Evolutionary conservation across 2,329 filamentous ascomycete genomes (phyloP).

Genomic region (Cordyceps javanica): DNA sequence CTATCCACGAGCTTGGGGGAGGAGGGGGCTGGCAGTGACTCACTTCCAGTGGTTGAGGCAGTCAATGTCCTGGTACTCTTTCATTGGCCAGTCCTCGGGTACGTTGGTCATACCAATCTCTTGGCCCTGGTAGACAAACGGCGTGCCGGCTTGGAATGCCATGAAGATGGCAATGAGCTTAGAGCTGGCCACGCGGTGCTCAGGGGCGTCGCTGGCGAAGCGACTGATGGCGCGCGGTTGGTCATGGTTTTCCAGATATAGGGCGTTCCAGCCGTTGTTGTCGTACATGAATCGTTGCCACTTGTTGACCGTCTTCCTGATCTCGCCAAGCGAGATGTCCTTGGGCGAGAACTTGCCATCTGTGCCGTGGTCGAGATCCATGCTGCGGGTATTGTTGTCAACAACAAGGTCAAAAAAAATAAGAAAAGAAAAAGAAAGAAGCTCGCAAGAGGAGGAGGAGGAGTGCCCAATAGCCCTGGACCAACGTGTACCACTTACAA

Average conservation of each 20-base stretch:
- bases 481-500: slow-evolving; percentile 32
- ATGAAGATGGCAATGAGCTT: slow-evolving; percentile 57
- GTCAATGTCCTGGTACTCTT: slow-evolving; percentile 65
- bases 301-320: slow-evolving; percentile 48
- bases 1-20: neutral
- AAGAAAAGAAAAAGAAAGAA: too few relatives aligned
- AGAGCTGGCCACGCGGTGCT: slow-evolving; percentile 42
- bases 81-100: slow-evolving; percentile 52
- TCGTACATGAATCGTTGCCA: slow-evolving; percentile 56
- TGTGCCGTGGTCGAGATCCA: slow-evolving; percentile 43
- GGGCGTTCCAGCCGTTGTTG: slow-evolving; percentile 57
- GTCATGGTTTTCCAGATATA: slow-evolving; percentile 63
- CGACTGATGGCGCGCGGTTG: slow-evolving; percentile 55
- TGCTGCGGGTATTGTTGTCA: slow-evolving; percentile 28
- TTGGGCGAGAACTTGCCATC: slow-evolving; percentile 37
- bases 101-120: slow-evolving; percentile 63
- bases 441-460: too few relatives aligned
- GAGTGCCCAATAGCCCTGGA: too few relatives aligned
- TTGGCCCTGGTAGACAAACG: slow-evolving; percentile 65
- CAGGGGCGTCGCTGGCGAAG: slow-evolving; percentile 44
- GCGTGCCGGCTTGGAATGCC: slow-evolving; percentile 53
- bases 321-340: slow-evolving; percentile 41
- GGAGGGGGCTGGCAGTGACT: slow-evolving; percentile 13
- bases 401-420: neutral
- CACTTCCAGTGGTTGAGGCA: slow-evolving; percentile 46